Base-by-base conservation (phyloP, 371 early-diverging fungal species). In the Catenaria anguillulae region DNA sequence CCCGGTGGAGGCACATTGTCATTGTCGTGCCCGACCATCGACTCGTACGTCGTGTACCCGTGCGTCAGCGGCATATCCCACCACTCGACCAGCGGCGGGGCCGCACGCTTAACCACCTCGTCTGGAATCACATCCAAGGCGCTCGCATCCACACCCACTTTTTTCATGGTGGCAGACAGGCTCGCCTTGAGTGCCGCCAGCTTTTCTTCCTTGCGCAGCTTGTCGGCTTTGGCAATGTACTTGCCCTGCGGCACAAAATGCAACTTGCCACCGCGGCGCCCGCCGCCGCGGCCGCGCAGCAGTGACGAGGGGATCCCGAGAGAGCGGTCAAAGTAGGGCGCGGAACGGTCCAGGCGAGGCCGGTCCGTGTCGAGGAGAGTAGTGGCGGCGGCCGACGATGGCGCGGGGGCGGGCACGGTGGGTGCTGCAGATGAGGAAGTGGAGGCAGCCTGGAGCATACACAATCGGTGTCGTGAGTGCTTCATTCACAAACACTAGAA, bases 81-180 rank as follows among this genome's bases (percentile, higher is more conserved):
- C 98, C 96, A 95, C 71, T 95, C 98, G 4, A 87, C 84, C 0
- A 65, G 74, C 12, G 94, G 92, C 10, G 93, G 88, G 0, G 82
- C 77, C 19, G 87, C 87, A 4, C 63, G 54, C 21, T 37, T 34
- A 12, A 50, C 52, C 29, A 19, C 52, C 5, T 34, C 63, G 69
- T 73, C 55, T 15, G 42, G 29, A 13, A 42, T 23, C 21, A 34
- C 29, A 15, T 42, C 34, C 19, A 37, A 33, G 31, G 23, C 43
- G 24, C 40, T 19, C 19, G 45, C 17, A 17, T 43, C 45, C 19
- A 43, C 19, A 23, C 45, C 45, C 45, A 23, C 3, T 23, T 21
- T 8, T 2, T 4, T 43, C 19, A 43, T 4, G 10, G 19, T 10
- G 10, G 3, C 10, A 12, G 45, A 43, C 45, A 43, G 19, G 10